Base-by-base conservation (phyloP, 768 basidiomycete species). In the Russula sp. region DNA sequence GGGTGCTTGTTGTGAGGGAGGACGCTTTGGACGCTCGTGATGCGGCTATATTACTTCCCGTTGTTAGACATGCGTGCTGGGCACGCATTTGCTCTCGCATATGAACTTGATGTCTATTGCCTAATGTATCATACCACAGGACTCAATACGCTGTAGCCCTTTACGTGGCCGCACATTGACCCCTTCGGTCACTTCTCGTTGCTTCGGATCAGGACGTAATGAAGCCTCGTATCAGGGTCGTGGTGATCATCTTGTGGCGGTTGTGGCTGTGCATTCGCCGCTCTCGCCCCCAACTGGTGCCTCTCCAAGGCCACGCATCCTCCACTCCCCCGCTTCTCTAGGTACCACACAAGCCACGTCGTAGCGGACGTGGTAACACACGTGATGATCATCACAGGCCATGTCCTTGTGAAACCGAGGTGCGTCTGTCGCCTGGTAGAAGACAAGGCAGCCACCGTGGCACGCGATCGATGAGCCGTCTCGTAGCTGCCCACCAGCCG, bases 341-440 rank as follows among this genome's bases (percentile, higher is more conserved):
- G 68, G 62, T 76, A 77, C 78, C 82, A 84, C 54, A 85, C 85
- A 13, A 82, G 45, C 74, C 76, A 81, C 3, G 85, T 87, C 34
- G 79, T 76, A 6, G 63, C 74, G 16, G 87, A 72, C 10, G 86
- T 86, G n/a, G 82, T 83, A 31, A 77, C 72, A 48, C 80, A 80
- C 0, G 78, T 79, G 50, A 80, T 81, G 39, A 87, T 77, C 84
- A 87, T 85, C 10, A 85, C 82, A 66, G 84, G 27, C 83, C 83
- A 86, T 84, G 22, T 87, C 88, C 61, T 82, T 88, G 18, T 70
- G 77, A 72, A 89, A 89, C 31, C 74, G 74, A 5, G 88, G 87
- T 5, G 86, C 87, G 56, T 88, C 84, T 31, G 84, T 85, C 5
- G 87, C 86, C n/a, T 82, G 84, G 72, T 88, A 89, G 71, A 87